Evolutionary conservation across 768 basidiomycete genomes (phyloP), one percentile per base, ranked within the genome.

Genomic region (Pleurotus sapidus): DNA sequence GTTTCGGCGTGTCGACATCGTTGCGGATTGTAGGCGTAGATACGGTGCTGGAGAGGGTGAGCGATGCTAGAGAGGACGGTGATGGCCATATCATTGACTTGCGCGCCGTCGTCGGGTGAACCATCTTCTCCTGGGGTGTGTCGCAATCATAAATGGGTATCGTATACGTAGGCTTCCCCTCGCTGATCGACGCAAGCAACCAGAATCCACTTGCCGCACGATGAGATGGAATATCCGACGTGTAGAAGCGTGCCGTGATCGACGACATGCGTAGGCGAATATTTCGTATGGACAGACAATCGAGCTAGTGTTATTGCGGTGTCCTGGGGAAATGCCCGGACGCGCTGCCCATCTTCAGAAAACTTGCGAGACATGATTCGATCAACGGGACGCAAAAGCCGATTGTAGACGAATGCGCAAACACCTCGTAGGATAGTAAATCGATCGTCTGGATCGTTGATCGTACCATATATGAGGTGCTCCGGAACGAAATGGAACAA

Each of bases 171-270:
- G 14, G 79, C 83, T 66, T 94, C 90, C 2, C 91, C 93, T 2
- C 87, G 77, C 66, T 93, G 84, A 65, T 95, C 93, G 5, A 89
- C 73, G 63, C 86, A 88, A 27, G 83, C 77, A n/a, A 84, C 83
- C 15, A 91, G 66, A 5, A 93, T 75, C 93, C 92, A 94, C 67
- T 87, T 88, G 8, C 86, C 81, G 57, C 87, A 89, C 4, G 67
- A 62, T 9, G 87, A 86, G 1, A 88, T 59, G 40, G 72, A 77
- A 67, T 95, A 95, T 2, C 84, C 93, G 39, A 93, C 78, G 66
- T 95, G 93, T 45, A 95, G 72, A 54, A 93, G 70, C 1, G 82
- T 85, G 34, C 69, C 57, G 2, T 75, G 68, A 64, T 81, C 77
- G 58, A 78, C 57, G n/a, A 80, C 80, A 49, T 37, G 42, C 81